phyloP scores from a whole-genome alignment of 106 monocot genomes.

The Triglochin maritima region DNA sequence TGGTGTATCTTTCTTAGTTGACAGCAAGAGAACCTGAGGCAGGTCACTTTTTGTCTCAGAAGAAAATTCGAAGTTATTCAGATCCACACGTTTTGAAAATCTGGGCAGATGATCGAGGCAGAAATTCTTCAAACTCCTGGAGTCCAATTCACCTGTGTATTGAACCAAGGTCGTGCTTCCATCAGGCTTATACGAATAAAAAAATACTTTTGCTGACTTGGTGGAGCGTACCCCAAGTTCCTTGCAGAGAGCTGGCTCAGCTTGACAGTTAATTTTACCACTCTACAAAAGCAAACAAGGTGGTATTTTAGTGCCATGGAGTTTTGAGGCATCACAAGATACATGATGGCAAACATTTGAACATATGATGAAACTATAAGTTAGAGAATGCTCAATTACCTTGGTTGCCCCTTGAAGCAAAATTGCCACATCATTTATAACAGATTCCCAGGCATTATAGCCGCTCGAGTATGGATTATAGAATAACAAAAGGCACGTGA shows the following conservation, averaged over 20 bases:
- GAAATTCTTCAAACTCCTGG: constrained; percentile 60
- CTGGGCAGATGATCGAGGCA: constrained; percentile 60
- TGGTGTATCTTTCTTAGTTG: constrained; percentile 80
- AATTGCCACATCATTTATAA: constrained; percentile 42
- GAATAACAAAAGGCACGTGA: constrained; percentile 81
- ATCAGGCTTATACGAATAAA: constrained; percentile 48
- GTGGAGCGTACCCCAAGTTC: constrained; percentile 43
- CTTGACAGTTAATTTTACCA: constrained; percentile 67
- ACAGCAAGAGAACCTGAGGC: constrained; percentile 78
- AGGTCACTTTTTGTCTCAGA: constrained; percentile 26
- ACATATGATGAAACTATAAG: neutral
- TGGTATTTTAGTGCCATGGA: neutral
- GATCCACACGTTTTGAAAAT: constrained; percentile 63
- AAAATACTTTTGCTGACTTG: constrained; percentile 35
- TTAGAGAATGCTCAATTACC: constrained; percentile 18
- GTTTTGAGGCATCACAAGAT: neutral
- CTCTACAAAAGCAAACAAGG: constrained; percentile 25
- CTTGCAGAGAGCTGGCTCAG: constrained; percentile 54
- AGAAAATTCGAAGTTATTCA: constrained; percentile 37
- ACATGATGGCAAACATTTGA: too few relatives aligned
- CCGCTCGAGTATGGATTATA: constrained; percentile 41
- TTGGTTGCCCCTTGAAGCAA: constrained; percentile 68
- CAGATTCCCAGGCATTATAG: constrained; percentile 44
- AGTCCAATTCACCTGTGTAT: constrained; percentile 45
- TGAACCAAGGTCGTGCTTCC: constrained; percentile 54